Base-by-base conservation (phyloP, 352 stramenopile genomes). In the Phytophthora macrochlamydospora region DNA sequence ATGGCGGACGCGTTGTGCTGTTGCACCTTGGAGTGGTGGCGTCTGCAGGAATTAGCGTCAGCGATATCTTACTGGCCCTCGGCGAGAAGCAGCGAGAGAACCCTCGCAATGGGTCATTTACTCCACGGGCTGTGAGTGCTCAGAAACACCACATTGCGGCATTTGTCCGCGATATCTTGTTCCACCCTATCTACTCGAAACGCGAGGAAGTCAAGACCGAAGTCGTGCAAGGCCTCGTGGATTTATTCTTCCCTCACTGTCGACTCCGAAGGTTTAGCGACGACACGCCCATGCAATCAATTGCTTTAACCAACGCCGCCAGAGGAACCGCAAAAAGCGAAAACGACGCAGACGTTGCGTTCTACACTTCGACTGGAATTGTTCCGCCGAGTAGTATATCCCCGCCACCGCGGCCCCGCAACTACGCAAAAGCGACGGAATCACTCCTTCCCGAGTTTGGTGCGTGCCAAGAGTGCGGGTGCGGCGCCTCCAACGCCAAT, bases 121-220 rank as follows among this genome's bases (percentile, higher is more conserved):
- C 62, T 7, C 57, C 63, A 29, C 71, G 52, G 32, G 69, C 65
- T 11, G 52, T 71, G 4, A 72, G 65, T 13, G 62, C 71, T 1
- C 72, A 89, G 24, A 88, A 88, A 35, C 71, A 83, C 31, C 71
- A 84, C 51, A 67, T 83, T 9, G 73, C 78, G 7, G 73, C 71
- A 11, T 93, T 93, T 70, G 83, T 93, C 44, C 79, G 85, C 1
- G 83, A 93, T 52, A 87, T 92, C 54, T 59, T 93, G 35, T 92
- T 93, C 73, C 83, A 92, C 42, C 78, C 81, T 11, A 67, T 92
- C 53, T 93, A 92, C 69, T 73, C 74, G 28, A 83, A 86, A 58
- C 73, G 77, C 0, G 59, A 73, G 3, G 78, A 89, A 14, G 62
- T 81, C 0, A 71, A 73, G 51, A 75, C 61, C 0, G 72, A 79